Evolutionary conservation across 2,329 filamentous ascomycete genomes (phyloP).

Genomic region (Aspergillus neoniger): DNA sequence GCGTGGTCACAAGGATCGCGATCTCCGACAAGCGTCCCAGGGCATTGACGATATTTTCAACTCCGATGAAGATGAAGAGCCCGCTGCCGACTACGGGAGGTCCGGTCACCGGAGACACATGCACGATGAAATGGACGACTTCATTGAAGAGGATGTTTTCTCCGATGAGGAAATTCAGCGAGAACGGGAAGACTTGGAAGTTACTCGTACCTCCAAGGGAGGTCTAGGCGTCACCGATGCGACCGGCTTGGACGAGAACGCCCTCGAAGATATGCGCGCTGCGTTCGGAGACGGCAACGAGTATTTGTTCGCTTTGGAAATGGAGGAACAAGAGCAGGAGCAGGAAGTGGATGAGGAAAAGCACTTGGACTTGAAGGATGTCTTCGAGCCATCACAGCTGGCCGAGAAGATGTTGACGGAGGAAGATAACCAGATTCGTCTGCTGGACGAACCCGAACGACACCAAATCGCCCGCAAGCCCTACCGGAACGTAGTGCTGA

Average conservation of each 20-base stretch:
- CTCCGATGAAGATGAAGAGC: slow-evolving; percentile 82
- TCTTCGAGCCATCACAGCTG: slow-evolving; percentile 95
- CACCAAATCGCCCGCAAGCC: slow-evolving; percentile 89
- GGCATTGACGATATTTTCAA: slow-evolving; percentile 92
- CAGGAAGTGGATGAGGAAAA: slow-evolving; percentile 77
- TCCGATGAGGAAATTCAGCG: slow-evolving; percentile 78
- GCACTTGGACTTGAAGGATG: slow-evolving; percentile 89
- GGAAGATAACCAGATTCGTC: slow-evolving; percentile 87
- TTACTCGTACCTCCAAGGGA: slow-evolving; percentile 74
- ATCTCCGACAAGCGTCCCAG: slow-evolving; percentile 59
- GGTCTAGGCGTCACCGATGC: slow-evolving; percentile 73
- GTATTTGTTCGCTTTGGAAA: slow-evolving; percentile 89
- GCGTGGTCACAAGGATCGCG: slow-evolving; percentile 75
- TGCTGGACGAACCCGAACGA: slow-evolving; percentile 86
- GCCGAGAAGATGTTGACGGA: slow-evolving; percentile 94
- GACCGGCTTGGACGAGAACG: slow-evolving; percentile 84
- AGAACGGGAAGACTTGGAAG: slow-evolving; percentile 82
- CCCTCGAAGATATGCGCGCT: slow-evolving; percentile 91
- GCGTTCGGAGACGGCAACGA: slow-evolving; percentile 96
- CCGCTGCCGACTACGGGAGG: slow-evolving; percentile 49
- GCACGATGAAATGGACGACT: slow-evolving; percentile 85
- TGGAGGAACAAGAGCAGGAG: slow-evolving; percentile 82
- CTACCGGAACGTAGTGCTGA: slow-evolving; percentile 79
- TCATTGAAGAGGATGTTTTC: slow-evolving; percentile 94
- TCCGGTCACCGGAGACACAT: slow-evolving; percentile 57